Percentiles rank a stretch among this genome's conserved stretches.
Conservation (phyloP, 139 green algal species). For the Micromonas commoda region DNA sequence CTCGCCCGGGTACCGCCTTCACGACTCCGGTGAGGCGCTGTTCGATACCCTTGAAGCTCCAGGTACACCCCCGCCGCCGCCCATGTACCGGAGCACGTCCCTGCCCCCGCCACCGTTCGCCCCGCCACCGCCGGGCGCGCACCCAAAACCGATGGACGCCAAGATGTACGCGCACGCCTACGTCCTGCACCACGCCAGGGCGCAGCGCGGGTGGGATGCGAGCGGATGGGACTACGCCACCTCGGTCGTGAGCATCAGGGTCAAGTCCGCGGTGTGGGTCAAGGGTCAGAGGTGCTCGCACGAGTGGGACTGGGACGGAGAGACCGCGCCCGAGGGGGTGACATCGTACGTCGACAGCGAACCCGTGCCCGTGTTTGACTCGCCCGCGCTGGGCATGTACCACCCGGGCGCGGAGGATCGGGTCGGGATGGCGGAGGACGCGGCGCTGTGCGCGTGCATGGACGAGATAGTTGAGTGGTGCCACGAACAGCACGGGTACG, state of each 20-base stretch:
- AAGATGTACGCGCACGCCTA: not conserved
- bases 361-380: not conserved
- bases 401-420: not conserved
- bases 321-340: not conserved
- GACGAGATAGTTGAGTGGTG: not conserved
- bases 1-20: too few relatives aligned
- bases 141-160: not conserved
- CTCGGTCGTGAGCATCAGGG: not conserved
- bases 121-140: too few relatives aligned
- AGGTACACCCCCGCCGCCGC: too few relatives aligned
- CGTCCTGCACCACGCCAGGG: not conserved
- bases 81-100: not conserved
- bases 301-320: not conserved
- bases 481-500: not conserved
- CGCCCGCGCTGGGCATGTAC: not conserved
- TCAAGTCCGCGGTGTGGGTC: not conserved
- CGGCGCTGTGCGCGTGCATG: not conserved
- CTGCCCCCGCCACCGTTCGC: not conserved
- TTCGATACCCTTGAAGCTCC: too few relatives aligned
- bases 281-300: not conserved
- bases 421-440: not conserved
- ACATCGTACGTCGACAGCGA: not conserved
- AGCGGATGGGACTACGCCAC: too few relatives aligned
- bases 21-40: too few relatives aligned
- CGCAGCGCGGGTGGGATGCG: too few relatives aligned